Base-by-base conservation (phyloP, 345 rosid genomes). In the Hypericum androsaemum region DNA sequence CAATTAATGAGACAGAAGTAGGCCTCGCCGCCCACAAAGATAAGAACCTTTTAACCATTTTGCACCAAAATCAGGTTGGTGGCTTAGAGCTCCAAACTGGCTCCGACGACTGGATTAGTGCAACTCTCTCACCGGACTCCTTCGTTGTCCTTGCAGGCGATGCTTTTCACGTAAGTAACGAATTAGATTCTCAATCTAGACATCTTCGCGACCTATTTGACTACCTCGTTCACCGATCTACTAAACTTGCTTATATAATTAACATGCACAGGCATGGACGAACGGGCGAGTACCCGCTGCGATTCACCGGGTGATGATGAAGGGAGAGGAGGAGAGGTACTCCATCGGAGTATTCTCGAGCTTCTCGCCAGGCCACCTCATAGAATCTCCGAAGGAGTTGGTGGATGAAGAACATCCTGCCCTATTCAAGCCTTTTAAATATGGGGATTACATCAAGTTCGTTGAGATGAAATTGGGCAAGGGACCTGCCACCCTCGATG, bases 61-160 rank as follows among this genome's bases (percentile, higher is more conserved):
- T 82, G 63, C 79, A 77, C 59, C 88, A 80, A 43, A 75, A 73
- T 54, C 67, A 72, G 13, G 73, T 77, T 1, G 67, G 68, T 59
- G 90, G 82, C 36, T 65, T 82, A 42, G 77, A 82, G 68, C 66
- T 80, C 0, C 57, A 69, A 46, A 66, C 70, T 1, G 71, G 71
- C 54, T 77, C 61, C 28, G 83, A 82, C 0, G 52, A 36, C 10
- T 65, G 72, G 82, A 71, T 80, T 50, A 28, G 52, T 1, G 75
- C 80, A 9, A 74, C 73, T 10, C 71, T 68, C 28, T 60, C 75
- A 28, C 80, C 75, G 8, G 50, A 69, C 9, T 78, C 80, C 12
- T 80, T 80, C 50, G 49, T 82, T 0, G 75, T 78, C 52, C 52
- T 80, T 22, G 77, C 78, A 1, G 90, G 90, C 5, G 95, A 80